Percentiles rank a stretch among this genome's conserved stretches.
Evolutionary conservation across 2,329 filamentous ascomycete genomes (phyloP).

Genomic region (Niveomyces coronatus): DNA sequence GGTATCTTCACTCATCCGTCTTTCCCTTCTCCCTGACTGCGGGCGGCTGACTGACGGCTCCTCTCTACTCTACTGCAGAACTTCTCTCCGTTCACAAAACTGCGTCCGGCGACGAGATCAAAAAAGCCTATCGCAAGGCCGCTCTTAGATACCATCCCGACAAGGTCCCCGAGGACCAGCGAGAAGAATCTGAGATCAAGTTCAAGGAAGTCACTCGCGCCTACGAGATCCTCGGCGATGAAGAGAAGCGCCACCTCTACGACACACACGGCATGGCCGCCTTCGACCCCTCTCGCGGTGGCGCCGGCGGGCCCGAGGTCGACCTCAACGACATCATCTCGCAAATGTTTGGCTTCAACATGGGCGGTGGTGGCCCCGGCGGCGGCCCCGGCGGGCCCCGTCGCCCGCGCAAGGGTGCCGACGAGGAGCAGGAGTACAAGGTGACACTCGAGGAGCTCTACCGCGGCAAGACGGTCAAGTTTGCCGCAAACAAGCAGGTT

Average conservation of each 20-base stretch:
- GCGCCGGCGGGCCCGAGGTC: slow-evolving; percentile 56
- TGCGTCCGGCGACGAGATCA: slow-evolving; percentile 72
- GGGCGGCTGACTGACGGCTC: slow-evolving; percentile 6
- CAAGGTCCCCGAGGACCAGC: slow-evolving; percentile 81
- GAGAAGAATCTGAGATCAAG: slow-evolving; percentile 74
- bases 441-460: slow-evolving; percentile 91
- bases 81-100: slow-evolving; percentile 65
- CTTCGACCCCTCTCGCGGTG: slow-evolving; percentile 68
- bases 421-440: slow-evolving; percentile 86
- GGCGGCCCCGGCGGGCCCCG: slow-evolving; percentile 44
- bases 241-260: slow-evolving; percentile 85
- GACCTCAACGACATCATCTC: slow-evolving; percentile 88
- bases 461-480: slow-evolving; percentile 97
- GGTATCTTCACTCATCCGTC: slow-evolving; percentile 30
- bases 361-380: slow-evolving; percentile 40
- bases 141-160: slow-evolving; percentile 87
- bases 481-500: slow-evolving; percentile 89
- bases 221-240: slow-evolving; percentile 96
- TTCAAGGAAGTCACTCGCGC: slow-evolving; percentile 92
- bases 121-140: slow-evolving; percentile 93
- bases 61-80: slow-evolving; percentile 38
- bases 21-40: not conserved
- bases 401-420: slow-evolving; percentile 59
- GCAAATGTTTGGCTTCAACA: slow-evolving; percentile 81
- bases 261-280: slow-evolving; percentile 93